These are phyloP conservation scores for Xylariales sp. DNA, from an alignment of 2,329 filamentous ascomycete species.

Conservation along the genomic window DNA sequence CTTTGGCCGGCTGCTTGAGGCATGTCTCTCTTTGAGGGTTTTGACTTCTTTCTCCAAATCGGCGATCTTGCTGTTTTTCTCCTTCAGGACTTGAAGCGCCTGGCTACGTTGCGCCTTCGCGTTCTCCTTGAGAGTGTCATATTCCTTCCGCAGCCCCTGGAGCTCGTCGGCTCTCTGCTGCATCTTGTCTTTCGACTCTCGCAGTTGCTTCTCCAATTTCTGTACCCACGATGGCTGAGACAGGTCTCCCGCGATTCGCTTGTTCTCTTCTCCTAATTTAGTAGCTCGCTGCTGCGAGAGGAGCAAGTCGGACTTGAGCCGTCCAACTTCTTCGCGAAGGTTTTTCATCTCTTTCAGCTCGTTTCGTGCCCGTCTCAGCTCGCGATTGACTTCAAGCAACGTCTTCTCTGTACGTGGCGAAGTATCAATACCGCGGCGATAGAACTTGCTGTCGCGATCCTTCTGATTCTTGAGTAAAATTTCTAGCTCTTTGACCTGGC, in stretches of 20 bases:
- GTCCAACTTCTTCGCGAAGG: conserved; percentile 48
- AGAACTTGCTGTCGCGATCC: conserved; percentile 19
- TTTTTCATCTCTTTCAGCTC: conserved; percentile 49
- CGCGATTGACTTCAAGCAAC: conserved; percentile 47
- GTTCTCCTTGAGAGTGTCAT: conserved; percentile 49
- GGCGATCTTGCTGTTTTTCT: conserved; percentile 52
- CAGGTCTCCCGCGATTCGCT: conserved; percentile 16
- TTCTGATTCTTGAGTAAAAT: conserved; percentile 40
- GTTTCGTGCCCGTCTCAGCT: conserved; percentile 49
- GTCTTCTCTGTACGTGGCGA: conserved; percentile 48
- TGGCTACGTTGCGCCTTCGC: conserved; percentile 51
- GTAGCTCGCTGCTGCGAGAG: conserved; percentile 39
- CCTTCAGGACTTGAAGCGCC: conserved; percentile 49
- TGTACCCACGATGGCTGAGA: conserved; percentile 27
- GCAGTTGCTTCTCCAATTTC: conserved; percentile 38
- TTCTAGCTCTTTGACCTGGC: conserved; percentile 56
- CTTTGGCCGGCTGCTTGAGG: conserved; percentile 11
- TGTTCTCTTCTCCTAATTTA: conserved; percentile 33
- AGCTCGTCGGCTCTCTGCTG: conserved; percentile 45
- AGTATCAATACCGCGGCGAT: conserved; percentile 32
- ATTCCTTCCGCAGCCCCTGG: conserved; percentile 45
- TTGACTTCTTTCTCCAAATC: conserved; percentile 51
- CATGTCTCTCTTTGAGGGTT: conserved; percentile 32
- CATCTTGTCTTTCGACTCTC: conserved; percentile 38
- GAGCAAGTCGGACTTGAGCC: conserved; percentile 45